Evolutionary conservation across 768 basidiomycete genomes (phyloP), one percentile per base, ranked within the genome.

Genomic region (Mrakia blollopis): DNA sequence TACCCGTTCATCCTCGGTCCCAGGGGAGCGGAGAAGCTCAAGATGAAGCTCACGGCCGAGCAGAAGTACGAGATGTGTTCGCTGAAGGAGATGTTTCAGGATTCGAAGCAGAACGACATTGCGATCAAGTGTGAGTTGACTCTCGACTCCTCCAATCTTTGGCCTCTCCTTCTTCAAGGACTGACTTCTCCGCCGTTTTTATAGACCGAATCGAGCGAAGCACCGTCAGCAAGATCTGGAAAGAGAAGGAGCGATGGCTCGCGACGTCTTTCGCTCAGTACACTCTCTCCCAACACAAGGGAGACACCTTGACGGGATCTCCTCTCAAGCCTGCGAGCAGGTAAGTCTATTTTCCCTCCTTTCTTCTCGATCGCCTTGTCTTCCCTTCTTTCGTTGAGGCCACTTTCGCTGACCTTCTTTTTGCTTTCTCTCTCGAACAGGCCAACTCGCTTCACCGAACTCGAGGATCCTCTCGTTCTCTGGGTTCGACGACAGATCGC

Each of bases 211-310:
- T 94, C 78, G 93, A 95, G 81, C 89, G 93, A 72, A 94, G 92
- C 84, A 95, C 93, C n/a, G 90, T 95, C 83, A 92, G 91, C 84
- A 94, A 95, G 85, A 94, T 93, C 79, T 86, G 94, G 79, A 94
- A 94, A 83, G 85, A 91, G 81, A 92, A 91, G 83, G 86, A 87
- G n/a, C 88, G 89, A 79, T 95, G 92, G 93, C 85, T 94, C 81
- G 89, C 68, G 25, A 67, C 68, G 18, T 61, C 52, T 18, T 41
- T 39, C n/a, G 39, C 44, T 52, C 35, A 37, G 65, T 68, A 68
- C 65, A 16, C 65, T 37, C 35, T 30, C 14, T 63, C 73, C 21
- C 67, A 76, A 39, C 37, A 50, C 6, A 69, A 21, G 87, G 87
- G 74, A 87, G 89, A 80, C 87, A 11, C 68, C 57, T 10, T 39